These are phyloP conservation scores for Fusarium cicatricum DNA, from an alignment of 2,329 filamentous ascomycete species.

Conservation along the genomic window DNA sequence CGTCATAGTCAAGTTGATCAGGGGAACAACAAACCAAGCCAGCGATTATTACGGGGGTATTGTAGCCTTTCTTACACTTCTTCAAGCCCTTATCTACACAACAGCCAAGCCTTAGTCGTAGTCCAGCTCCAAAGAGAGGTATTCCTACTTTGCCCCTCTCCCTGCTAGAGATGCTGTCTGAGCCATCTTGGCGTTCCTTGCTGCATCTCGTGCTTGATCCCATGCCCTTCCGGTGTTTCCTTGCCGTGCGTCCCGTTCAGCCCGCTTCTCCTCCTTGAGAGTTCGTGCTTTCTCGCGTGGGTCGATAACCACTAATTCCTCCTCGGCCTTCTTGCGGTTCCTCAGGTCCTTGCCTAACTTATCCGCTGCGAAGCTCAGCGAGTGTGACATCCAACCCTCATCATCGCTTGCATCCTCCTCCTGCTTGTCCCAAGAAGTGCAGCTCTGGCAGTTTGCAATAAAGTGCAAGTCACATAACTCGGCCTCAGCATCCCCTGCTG, in stretches of 20 bases:
- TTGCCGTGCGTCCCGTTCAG: conserved; percentile 62
- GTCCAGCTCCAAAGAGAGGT: neutral
- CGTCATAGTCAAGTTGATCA: conserved; percentile 24
- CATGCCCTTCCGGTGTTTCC: conserved; percentile 65
- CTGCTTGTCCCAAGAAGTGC: conserved; percentile 80
- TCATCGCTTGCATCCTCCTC: conserved; percentile 67
- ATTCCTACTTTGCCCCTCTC: conserved; percentile 60
- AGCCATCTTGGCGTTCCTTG: conserved; percentile 65
- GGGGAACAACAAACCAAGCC: conserved; percentile 23
- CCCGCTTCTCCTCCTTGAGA: conserved; percentile 70
- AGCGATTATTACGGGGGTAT: conserved; percentile 26
- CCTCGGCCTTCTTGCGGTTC: conserved; percentile 90
- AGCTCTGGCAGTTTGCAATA: conserved; percentile 94
- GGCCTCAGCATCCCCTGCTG: conserved; percentile 68
- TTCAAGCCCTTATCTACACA: neutral
- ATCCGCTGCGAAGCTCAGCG: conserved; percentile 87
- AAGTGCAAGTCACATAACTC: conserved; percentile 93
- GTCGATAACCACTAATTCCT: conserved; percentile 93
- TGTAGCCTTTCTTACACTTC: neutral
- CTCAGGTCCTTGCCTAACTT: conserved; percentile 89
- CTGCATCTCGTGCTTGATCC: conserved; percentile 59
- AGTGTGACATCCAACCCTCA: conserved; percentile 85
- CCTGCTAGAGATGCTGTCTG: conserved; percentile 62
- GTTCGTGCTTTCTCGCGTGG: conserved; percentile 82
- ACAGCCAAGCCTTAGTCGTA: conserved; percentile 8